These are phyloP conservation scores for Tolypocladium tropicale DNA, from an alignment of 2,329 filamentous ascomycete genomes.

Conservation along the genomic window DNA sequence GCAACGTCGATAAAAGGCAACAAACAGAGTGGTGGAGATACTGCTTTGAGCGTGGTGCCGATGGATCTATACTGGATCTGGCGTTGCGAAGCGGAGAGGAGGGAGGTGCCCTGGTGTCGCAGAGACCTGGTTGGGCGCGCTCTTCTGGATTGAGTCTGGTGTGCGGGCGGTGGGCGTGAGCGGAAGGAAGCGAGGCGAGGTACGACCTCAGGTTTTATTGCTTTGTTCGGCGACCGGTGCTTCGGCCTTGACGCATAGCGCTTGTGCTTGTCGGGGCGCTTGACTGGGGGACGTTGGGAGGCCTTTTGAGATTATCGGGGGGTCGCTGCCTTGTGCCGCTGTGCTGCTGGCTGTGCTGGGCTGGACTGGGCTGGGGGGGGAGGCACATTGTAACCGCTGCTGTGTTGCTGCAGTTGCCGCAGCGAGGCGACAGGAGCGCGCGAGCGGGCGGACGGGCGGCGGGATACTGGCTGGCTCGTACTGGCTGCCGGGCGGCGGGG, in stretches of 20 bases:
- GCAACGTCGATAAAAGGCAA: constrained; percentile 36
- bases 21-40: constrained; percentile 43
- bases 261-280: constrained; percentile 5
- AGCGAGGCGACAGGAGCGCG: neutral
- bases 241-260: constrained; percentile 7
- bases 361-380: neutral
- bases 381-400: neutral
- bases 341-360: neutral
- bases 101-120: constrained; percentile 40
- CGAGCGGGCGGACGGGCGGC: neutral
- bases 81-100: constrained; percentile 39
- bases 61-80: constrained; percentile 58
- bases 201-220: constrained; percentile 6
- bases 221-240: constrained; percentile 4
- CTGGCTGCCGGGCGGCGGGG: neutral
- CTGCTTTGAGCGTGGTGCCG: constrained; percentile 56
- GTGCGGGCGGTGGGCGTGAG: constrained; percentile 17
- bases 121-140: constrained; percentile 43
- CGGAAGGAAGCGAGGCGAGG: constrained; percentile 30
- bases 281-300: neutral
- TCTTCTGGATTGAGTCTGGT: constrained; percentile 29
- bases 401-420: neutral
- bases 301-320: neutral
- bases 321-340: neutral
- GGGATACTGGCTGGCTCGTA: neutral